Evolutionary conservation across 148 eudicot species (phyloP).

Genomic region (Arctostaphylos glauca): DNA sequence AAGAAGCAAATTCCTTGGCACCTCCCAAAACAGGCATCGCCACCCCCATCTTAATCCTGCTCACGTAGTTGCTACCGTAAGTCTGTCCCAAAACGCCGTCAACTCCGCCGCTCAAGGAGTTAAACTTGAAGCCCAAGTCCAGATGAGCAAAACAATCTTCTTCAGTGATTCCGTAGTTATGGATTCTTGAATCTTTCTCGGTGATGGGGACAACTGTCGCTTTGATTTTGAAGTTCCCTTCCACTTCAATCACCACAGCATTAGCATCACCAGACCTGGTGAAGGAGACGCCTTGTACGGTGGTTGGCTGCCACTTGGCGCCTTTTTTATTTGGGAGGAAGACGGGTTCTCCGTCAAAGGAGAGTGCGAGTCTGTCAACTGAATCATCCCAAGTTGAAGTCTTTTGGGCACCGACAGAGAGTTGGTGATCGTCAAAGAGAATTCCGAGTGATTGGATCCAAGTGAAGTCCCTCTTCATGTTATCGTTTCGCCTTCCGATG

Average conservation of each 20-base stretch:
- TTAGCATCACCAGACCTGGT: constrained; percentile 45
- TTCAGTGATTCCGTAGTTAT: constrained; percentile 56
- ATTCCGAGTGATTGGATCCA: constrained; percentile 41
- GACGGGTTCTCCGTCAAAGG: constrained; percentile 20
- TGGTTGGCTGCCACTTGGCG: constrained; percentile 19
- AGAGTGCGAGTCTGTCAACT: constrained; percentile 19
- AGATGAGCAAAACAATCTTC: constrained; percentile 87
- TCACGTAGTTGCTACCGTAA: constrained; percentile 55
- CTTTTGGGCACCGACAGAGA: constrained; percentile 26
- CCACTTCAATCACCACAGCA: constrained; percentile 49
- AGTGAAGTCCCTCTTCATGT: constrained; percentile 39
- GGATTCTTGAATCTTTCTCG: constrained; percentile 44
- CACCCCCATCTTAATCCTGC: constrained; percentile 66
- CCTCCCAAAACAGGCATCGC: constrained; percentile 73
- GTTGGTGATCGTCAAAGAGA: constrained; percentile 26
- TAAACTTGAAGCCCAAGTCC: constrained; percentile 68
- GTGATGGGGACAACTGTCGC: constrained; percentile 71
- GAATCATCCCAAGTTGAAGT: constrained; percentile 29
- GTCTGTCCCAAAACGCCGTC: constrained; percentile 83
- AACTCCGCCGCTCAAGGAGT: constrained; percentile 55
- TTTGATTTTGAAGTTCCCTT: constrained; percentile 64
- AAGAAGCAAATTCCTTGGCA: constrained; percentile 51
- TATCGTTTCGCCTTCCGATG: constrained; percentile 11
- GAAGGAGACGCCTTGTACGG: constrained; percentile 20
- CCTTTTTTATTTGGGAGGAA: constrained; percentile 22